These are phyloP conservation scores for Trametes cubensis DNA, from an alignment of 768 basidiomycete species.

Conservation along the genomic window DNA sequence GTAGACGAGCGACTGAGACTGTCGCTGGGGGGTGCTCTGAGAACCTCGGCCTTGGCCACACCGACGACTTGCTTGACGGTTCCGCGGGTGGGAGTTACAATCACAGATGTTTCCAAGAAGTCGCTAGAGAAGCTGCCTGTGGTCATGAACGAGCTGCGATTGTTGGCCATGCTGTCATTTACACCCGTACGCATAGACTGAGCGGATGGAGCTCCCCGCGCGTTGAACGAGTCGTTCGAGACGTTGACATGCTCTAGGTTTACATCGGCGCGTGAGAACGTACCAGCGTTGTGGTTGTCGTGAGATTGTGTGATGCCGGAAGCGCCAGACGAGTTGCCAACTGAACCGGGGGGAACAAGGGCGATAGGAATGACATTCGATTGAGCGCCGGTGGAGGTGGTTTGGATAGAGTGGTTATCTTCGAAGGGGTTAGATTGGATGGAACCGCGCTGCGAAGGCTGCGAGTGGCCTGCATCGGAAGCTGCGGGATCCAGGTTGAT, in stretches of 20 bases:
- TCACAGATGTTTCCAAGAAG: conserved; percentile 80
- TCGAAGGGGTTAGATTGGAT: conserved; percentile 69
- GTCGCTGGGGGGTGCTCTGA: conserved; percentile 47
- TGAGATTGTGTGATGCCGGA: conserved; percentile 15
- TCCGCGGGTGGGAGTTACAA: conserved; percentile 69
- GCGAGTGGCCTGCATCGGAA: conserved; percentile 38
- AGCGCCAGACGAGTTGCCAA: conserved; percentile 33
- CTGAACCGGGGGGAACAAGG: conserved; percentile 64
- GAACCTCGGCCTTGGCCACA: conserved; percentile 78
- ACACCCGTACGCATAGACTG: conserved; percentile 58
- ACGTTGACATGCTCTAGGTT: conserved; percentile 66
- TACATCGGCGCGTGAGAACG: conserved; percentile 57
- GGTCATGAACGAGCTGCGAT: conserved; percentile 70
- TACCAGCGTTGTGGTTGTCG: conserved; percentile 46
- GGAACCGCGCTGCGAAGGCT: conserved; percentile 34
- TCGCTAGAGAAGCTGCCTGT: conserved; percentile 77
- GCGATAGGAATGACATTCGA: conserved; percentile 90
- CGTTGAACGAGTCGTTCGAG: conserved; percentile 49
- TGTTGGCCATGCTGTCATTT: conserved; percentile 52
- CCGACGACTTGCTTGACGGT: conserved; percentile 67
- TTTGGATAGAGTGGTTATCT: conserved; percentile 79
- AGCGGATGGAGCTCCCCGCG: conserved; percentile 39
- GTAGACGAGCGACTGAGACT: conserved; percentile 33
- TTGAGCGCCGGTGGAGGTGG: conserved; percentile 69
- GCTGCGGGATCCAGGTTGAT: conserved; percentile 61